Percentiles rank a stretch among this genome's conserved stretches.
These are phyloP conservation scores for Candida pseudoglaebosa DNA, from an alignment of 805 yeast genomes.

Conservation along the genomic window DNA sequence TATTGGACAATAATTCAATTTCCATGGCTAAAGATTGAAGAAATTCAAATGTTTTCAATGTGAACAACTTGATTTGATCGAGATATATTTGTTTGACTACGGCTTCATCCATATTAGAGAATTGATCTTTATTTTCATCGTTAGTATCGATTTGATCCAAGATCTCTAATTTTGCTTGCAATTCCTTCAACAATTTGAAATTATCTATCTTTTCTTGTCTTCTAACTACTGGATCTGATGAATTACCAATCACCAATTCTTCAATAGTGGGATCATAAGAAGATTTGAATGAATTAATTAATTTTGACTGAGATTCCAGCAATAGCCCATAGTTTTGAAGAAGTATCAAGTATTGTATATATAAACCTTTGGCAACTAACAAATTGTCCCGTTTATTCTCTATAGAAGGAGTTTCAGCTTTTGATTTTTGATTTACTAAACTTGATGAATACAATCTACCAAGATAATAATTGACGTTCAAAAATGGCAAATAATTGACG, in stretches of 20 bases:
- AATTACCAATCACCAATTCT: conserved; percentile 10
- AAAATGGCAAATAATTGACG: conserved; percentile 57
- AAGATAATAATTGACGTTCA: conserved; percentile 56
- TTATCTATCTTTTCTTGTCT: conserved; percentile 73
- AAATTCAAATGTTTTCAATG: conserved; percentile 50
- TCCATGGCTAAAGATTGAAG: conserved; percentile 66
- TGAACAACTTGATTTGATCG: conserved; percentile 50
- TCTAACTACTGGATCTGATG: conserved; percentile 41
- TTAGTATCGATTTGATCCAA: conserved; percentile 20
- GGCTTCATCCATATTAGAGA: conserved; percentile 58
- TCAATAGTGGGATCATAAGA: conserved; percentile 4
- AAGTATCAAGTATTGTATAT: conserved; percentile 35
- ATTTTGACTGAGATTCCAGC: conserved; percentile 20
- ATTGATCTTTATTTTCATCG: conserved; percentile 13
- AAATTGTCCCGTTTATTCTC: conserved; percentile 25
- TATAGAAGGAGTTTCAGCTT: conserved; percentile 16
- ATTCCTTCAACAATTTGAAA: conserved; percentile 55
- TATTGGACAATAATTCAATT: conserved; percentile 51
- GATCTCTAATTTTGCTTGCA: conserved; percentile 40
- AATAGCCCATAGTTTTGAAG: conserved; percentile 41
- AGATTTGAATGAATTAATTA: conserved; percentile 36
- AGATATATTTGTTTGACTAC: conserved; percentile 49
- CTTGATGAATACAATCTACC: conserved; percentile 27
- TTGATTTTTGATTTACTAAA: conserved; percentile 23
- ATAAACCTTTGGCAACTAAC: conserved; percentile 27